Percentiles rank a stretch among this genome's conserved stretches.
phyloP scores from a whole-genome alignment of 148 eudicot species.

The Camellia japonica region DNA sequence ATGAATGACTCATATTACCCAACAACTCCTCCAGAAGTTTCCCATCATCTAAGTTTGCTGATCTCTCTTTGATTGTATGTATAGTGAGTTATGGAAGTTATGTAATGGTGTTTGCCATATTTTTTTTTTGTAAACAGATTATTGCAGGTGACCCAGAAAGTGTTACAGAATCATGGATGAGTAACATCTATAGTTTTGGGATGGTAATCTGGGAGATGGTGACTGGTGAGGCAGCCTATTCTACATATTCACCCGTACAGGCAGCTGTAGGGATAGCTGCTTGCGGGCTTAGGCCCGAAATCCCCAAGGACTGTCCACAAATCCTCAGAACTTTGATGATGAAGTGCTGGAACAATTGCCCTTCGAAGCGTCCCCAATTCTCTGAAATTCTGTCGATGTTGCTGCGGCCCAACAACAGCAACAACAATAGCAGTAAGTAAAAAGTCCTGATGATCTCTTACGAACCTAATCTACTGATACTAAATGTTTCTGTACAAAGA shows the following conservation, averaged over 20 bases:
- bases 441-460: slow-evolving; percentile 7
- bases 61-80: not conserved
- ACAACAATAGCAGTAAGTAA: slow-evolving; percentile 42
- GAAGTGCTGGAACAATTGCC: slow-evolving; percentile 82
- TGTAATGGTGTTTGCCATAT: slow-evolving; percentile 2
- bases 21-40: no score
- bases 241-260: slow-evolving; percentile 90
- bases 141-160: slow-evolving; percentile 91
- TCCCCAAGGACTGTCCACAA: slow-evolving; percentile 88
- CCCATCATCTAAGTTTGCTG: not conserved
- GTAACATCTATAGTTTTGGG: slow-evolving; percentile 85
- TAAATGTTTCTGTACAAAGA: slow-evolving; percentile 13
- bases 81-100: not conserved
- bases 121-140: slow-evolving; percentile 47
- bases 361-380: slow-evolving; percentile 80
- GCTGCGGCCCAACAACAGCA: slow-evolving; percentile 38
- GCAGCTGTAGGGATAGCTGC: slow-evolving; percentile 98
- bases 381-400: slow-evolving; percentile 62
- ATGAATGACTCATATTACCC: no score
- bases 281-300: slow-evolving; percentile 94
- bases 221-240: slow-evolving; percentile 84
- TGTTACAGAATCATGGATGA: slow-evolving; percentile 91
- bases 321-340: slow-evolving; percentile 59
- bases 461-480: not conserved
- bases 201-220: slow-evolving; percentile 95